Evolutionary conservation across 805 yeast species (phyloP).

Genomic region (Starmerella apicola): DNA sequence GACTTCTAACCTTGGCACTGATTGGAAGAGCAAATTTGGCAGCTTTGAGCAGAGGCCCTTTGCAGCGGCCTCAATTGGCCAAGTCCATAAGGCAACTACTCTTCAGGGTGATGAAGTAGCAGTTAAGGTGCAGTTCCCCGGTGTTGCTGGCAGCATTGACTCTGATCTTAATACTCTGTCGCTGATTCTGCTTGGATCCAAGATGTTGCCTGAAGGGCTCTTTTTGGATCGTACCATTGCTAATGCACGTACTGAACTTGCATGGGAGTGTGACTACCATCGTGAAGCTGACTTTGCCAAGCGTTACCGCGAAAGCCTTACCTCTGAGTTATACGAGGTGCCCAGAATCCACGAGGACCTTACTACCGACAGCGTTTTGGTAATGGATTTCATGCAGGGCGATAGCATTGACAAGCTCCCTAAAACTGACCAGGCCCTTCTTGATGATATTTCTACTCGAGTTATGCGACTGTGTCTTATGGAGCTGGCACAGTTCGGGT

Average conservation of each 20-base stretch:
- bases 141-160: constrained; percentile 86
- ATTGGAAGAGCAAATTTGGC: constrained; percentile 65
- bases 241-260: constrained; percentile 82
- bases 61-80: constrained; percentile 97
- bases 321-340: constrained; percentile 41
- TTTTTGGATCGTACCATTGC: constrained; percentile 85
- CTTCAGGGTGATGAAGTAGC: constrained; percentile 46
- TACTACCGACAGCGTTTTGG: constrained; percentile 71
- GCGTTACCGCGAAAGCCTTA: constrained; percentile 52
- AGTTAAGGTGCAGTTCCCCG: constrained; percentile 94
- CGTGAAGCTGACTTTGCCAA: constrained; percentile 74
- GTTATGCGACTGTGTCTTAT: constrained; percentile 76
- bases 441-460: constrained; percentile 69
- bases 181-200: constrained; percentile 72
- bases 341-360: constrained; percentile 69
- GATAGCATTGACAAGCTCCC: constrained; percentile 39
- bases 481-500: constrained; percentile 73
- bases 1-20: constrained; percentile 56
- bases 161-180: constrained; percentile 81
- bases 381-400: constrained; percentile 85
- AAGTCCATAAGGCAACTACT: constrained; percentile 72
- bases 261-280: constrained; percentile 94
- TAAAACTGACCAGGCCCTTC: constrained; percentile 45
- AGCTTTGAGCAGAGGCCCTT: constrained; percentile 78
- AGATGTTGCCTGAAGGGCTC: constrained; percentile 79